Base-by-base conservation (phyloP, 768 basidiomycete genomes). In the Clathrus columnatus region DNA sequence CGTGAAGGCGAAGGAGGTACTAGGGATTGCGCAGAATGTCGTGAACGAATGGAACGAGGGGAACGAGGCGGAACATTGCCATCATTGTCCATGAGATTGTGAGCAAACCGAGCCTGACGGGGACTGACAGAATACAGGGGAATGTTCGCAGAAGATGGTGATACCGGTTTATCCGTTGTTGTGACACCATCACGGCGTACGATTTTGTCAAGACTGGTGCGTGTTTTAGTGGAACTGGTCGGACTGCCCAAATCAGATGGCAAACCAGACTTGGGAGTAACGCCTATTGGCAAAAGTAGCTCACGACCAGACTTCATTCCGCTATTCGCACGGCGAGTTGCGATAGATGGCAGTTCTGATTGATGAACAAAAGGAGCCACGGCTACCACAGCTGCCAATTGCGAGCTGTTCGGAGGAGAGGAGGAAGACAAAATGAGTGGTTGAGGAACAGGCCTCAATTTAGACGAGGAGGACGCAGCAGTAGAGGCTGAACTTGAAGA, bases 401-500 rank as follows among this genome's bases (percentile, higher is more conserved):
- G 53, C 8, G 21, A 42, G 28, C 36, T 41, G 28, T 28, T 51
- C 32, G 20, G 32, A 49, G 30, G 51, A 43, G 17, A 50, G n/a
- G 28, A 45, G 30, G 24, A 14, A 50, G 53, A 49, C 63, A 62
- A 30, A 61, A 62, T 7, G 72, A 72, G 17, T 68, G 71, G 54
- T n/a, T 50, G 72, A 64, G 23, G 71, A 73, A 21, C 67, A 78
- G 27, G 73, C 77, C 59, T 80, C 72, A 27, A 48, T 43, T 21
- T 68, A 24, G 20, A 3, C 14, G 46, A 47, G 16, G 11, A 23
- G 18, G 28, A 24, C 2, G 16, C 67, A 0, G 85, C 87, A 49
- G 82, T 75, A 4, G 82, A 78, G 4, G 87, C 85, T 20, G 75
- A 80, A 64, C 90, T 90, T 71, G 91, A 90, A 6, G 85, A 83